Evolutionary conservation across 2,329 filamentous ascomycete species (phyloP), one percentile per base, ranked within the genome.

Genomic region (Pestalotiopsis sp.): DNA sequence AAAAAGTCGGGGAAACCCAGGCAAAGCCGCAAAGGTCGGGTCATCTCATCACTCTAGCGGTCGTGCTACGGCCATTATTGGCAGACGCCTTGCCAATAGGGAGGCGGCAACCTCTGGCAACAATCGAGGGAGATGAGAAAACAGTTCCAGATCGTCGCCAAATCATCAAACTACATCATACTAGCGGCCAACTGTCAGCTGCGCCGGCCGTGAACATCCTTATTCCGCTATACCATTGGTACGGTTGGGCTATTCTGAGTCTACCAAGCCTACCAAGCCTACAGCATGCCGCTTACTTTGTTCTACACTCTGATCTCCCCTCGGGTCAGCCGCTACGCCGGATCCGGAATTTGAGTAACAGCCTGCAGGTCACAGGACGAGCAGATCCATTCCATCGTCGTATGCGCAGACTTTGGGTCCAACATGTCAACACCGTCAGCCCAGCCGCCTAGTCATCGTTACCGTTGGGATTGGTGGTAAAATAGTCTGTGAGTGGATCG

Each of bases 401-500:
- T 20, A 62, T 13, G 59, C 14, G 13, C n/a, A 27, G 36, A 36
- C 31, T 36, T 62, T 62, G 25, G 31, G 12, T 36, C 59, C 45
- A 52, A n/a, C 45, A 23, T n/a, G n/a, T 52, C 45, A 23, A 52
- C 4, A 52, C 45, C 59, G 59, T 39, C 59, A 62, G 59, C 59
- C 59, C 59, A 39, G 57, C n/a, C 59, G 38, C 36, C 36, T 62
- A 39, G 57, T 52, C 57, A 39, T 17, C 41, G 7, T 14, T 38
- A 39, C 20, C 38, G 20, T 49, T 20, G 38, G 61, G 61, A 64
- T 64, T 64, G 61, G 61, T 64, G 61, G 61, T 45, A 49, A 64
- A 45, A 25, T 25, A 20, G 61, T 25, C 17, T 49, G 45, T 20
- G 17, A n/a, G 61, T 64, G 61, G 61, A 64, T 64, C 25, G 14